Conservation (phyloP, 2,329 filamentous ascomycete genomes). For the Chalaropsis ovoidea region DNA sequence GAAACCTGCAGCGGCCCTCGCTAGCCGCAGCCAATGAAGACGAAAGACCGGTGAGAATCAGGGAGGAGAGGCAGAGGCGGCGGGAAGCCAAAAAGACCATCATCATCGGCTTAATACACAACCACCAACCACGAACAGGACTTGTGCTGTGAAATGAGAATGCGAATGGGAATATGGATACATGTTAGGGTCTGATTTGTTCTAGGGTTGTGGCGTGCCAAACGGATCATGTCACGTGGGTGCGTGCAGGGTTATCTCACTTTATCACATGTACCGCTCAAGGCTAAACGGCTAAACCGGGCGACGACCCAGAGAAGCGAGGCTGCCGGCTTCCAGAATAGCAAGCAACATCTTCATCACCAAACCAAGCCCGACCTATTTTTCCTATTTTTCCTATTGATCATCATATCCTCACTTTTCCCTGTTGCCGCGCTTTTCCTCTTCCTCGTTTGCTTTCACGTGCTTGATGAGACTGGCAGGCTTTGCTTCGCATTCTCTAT, state of each 20-base stretch:
- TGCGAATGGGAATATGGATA: too few relatives aligned
- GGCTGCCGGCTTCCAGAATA: neutral
- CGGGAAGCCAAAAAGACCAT: neutral
- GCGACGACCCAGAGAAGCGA: neutral
- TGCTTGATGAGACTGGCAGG: neutral
- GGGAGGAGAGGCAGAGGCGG: neutral
- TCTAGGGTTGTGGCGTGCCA: neutral
- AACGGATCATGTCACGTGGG: neutral
- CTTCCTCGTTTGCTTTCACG: neutral
- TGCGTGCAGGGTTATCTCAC: neutral
- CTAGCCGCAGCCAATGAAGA: constrained; percentile 15
- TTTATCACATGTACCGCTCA: too few relatives aligned
- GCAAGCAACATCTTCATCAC: too few relatives aligned
- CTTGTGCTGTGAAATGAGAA: too few relatives aligned
- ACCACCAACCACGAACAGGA: neutral
- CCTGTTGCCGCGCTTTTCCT: neutral
- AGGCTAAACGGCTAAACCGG: too few relatives aligned
- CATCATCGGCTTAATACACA: neutral
- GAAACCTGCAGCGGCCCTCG: constrained; percentile 21
- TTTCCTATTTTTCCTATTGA: neutral
- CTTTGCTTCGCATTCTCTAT: neutral
- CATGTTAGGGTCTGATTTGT: neutral
- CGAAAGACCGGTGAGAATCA: neutral
- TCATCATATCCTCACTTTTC: neutral
- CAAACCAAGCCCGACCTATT: too few relatives aligned